Conservation (phyloP, 768 basidiomycete genomes). For the Boletus pseudo-olivaceus region DNA sequence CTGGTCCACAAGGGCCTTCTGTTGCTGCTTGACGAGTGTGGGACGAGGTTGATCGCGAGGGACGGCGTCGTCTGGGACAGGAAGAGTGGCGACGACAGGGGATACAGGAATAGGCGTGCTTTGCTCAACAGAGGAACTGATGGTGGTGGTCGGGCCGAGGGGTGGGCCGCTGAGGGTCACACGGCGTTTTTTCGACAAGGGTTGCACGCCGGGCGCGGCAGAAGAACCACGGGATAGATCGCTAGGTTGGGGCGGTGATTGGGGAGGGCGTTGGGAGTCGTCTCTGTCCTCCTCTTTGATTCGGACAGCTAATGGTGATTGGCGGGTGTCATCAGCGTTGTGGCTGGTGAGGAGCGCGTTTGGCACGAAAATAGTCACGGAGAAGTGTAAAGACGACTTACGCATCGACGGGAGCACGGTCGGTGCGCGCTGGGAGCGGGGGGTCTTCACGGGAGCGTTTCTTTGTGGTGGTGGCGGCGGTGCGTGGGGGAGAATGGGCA, state of each 20-base stretch:
- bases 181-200: conserved; percentile 59
- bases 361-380: background rate
- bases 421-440: conserved; percentile 23
- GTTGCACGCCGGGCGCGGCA: conserved; percentile 40
- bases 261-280: conserved; percentile 34
- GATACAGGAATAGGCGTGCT: conserved; percentile 56
- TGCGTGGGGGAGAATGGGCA: conserved; percentile 25
- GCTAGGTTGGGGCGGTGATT: conserved; percentile 30
- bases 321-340: conserved; percentile 32
- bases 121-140: conserved; percentile 43
- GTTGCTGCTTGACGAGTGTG: conserved; percentile 65
- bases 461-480: conserved; percentile 22
- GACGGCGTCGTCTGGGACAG: conserved; percentile 54
- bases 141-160: conserved; percentile 1
- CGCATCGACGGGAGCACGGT: conserved; percentile 33
- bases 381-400: conserved; percentile 32
- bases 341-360: conserved; percentile 20
- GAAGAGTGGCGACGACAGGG: conserved; percentile 62
- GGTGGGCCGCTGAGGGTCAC: conserved; percentile 62
- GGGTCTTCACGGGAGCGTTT: conserved; percentile 48
- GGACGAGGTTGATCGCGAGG: conserved; percentile 42
- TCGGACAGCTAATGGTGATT: conserved; percentile 44
- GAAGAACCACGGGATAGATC: conserved; percentile 19
- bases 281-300: conserved; percentile 68
- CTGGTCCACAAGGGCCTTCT: conserved; percentile 68